phyloP scores from a whole-genome alignment of 768 basidiomycete species.

The Rhizopogon vulgaris region DNA sequence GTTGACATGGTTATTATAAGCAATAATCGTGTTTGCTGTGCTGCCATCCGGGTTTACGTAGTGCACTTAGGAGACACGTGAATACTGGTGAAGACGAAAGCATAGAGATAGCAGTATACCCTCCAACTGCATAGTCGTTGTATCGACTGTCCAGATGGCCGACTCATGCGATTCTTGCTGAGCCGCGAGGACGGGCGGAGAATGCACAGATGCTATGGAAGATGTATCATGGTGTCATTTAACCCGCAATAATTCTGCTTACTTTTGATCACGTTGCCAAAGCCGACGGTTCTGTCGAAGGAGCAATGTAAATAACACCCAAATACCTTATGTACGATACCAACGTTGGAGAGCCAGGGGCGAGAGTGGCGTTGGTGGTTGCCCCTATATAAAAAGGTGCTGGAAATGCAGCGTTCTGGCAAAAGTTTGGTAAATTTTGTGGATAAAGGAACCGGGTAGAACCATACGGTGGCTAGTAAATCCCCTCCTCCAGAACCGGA shows the following conservation, averaged over 20 bases:
- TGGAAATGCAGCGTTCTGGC: slow-evolving; percentile 34
- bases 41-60: slow-evolving; percentile 41
- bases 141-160: slow-evolving; percentile 40
- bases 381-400: slow-evolving; percentile 36
- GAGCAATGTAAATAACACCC: neutral
- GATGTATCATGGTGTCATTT: neutral
- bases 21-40: slow-evolving; percentile 31
- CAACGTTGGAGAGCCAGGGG: slow-evolving; percentile 9
- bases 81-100: neutral
- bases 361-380: slow-evolving; percentile 11
- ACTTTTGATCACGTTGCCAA: slow-evolving; percentile 34
- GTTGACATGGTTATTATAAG: slow-evolving; percentile 34
- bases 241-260: slow-evolving; percentile 4
- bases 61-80: slow-evolving; percentile 27
- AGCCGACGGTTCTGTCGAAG: slow-evolving; percentile 24
- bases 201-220: slow-evolving; percentile 26
- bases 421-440: neutral
- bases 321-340: neutral
- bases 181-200: slow-evolving; percentile 22
- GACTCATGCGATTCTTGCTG: slow-evolving; percentile 29
- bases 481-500: slow-evolving; percentile 18
- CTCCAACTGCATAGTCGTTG: slow-evolving; percentile 31
- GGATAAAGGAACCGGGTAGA: neutral
- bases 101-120: slow-evolving; percentile 21
- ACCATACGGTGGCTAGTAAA: slow-evolving; percentile 31